Conservation (phyloP, 1,284 basidiomycete genomes). For the Rhodotorula mucilaginosa region DNA sequence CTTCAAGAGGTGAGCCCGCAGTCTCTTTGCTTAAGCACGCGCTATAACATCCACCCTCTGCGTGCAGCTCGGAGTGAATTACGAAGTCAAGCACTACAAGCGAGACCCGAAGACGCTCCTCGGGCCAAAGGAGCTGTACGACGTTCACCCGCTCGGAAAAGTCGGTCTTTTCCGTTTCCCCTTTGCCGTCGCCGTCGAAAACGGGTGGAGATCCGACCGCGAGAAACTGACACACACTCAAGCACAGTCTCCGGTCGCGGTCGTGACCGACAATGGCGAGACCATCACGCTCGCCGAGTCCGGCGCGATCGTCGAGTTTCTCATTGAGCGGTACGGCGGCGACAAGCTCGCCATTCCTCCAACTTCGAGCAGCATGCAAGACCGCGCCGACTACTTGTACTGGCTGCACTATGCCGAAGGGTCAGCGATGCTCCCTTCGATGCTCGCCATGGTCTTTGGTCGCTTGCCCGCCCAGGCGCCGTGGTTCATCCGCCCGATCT, state of each 20-base stretch:
- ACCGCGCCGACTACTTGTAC: slow-evolving; percentile 29
- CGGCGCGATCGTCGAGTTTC: slow-evolving; percentile 40
- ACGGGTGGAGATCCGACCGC: no score
- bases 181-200: not conserved
- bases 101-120: slow-evolving; percentile 32
- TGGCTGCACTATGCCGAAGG: slow-evolving; percentile 39
- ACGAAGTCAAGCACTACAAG: slow-evolving; percentile 37
- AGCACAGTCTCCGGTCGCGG: slow-evolving; percentile 29
- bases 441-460: slow-evolving; percentile 29
- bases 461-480: slow-evolving; percentile 28
- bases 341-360: slow-evolving; percentile 16
- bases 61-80: not conserved
- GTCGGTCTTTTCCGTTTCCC: slow-evolving; percentile 6
- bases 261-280: slow-evolving; percentile 14
- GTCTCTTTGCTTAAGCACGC: not conserved
- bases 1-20: slow-evolving; percentile 33
- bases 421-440: slow-evolving; percentile 26
- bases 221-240: not conserved
- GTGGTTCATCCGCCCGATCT: slow-evolving; percentile 24
- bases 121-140: slow-evolving; percentile 30
- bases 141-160: slow-evolving; percentile 39
- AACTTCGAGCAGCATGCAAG: not conserved
- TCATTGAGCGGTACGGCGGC: slow-evolving; percentile 41
- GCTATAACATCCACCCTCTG: not conserved
- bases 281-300: slow-evolving; percentile 33